Conservation (phyloP, 2,329 filamentous ascomycete genomes). For the Aspergillus sp. region DNA sequence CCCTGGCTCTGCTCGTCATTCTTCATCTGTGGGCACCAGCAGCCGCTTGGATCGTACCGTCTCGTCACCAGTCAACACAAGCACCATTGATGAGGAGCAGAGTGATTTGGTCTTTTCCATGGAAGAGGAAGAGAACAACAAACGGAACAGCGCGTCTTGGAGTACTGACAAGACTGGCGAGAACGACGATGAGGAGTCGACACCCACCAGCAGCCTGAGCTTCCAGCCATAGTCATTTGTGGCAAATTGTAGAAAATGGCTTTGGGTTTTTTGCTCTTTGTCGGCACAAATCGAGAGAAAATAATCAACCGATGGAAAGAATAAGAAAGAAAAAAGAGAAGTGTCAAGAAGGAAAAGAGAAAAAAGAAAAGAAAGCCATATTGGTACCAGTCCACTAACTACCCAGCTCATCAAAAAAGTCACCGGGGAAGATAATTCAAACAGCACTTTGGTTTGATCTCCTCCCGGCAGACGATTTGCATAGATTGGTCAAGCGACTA, state of each 20-base stretch:
- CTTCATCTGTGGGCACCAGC: slow-evolving; percentile 24
- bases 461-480: slow-evolving; percentile 7
- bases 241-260: neutral
- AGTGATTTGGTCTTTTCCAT: slow-evolving; percentile 46
- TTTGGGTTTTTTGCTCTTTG: neutral
- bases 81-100: slow-evolving; percentile 46
- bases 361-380: slow-evolving; percentile 9
- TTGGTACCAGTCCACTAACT: slow-evolving; percentile 7
- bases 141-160: slow-evolving; percentile 35
- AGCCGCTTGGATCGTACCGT: slow-evolving; percentile 40
- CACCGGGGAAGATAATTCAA: neutral
- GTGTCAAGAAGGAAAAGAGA: slow-evolving; percentile 14
- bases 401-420: neutral
- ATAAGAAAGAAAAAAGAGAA: slow-evolving; percentile 4
- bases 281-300: neutral
- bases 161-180: slow-evolving; percentile 26
- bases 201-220: slow-evolving; percentile 11
- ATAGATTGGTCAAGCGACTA: slow-evolving; percentile 17
- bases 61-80: slow-evolving; percentile 41
- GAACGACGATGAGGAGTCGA: slow-evolving; percentile 19
- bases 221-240: slow-evolving; percentile 11
- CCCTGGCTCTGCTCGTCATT: slow-evolving; percentile 34
- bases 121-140: slow-evolving; percentile 47
- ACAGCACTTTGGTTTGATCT: neutral
- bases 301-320: neutral